Conservation (phyloP, 371 early-diverging fungal species). For the Mucor plumbeus region DNA sequence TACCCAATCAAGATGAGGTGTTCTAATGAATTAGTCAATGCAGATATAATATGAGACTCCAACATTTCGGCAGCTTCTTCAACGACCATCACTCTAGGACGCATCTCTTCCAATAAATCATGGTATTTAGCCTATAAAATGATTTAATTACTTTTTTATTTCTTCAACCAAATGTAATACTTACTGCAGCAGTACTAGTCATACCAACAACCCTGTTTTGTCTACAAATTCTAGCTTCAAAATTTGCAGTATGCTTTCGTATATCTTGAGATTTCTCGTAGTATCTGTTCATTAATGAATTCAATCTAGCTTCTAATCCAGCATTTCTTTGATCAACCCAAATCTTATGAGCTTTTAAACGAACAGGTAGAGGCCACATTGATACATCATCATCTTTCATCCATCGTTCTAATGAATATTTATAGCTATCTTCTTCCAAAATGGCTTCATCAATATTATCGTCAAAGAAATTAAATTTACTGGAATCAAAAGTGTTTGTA, state of each 20-base stretch:
- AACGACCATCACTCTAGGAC: conserved; percentile 62
- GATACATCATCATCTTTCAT: conserved; percentile 56
- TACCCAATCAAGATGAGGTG: conserved; percentile 76
- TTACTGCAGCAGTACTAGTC: conserved; percentile 77
- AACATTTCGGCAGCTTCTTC: conserved; percentile 82
- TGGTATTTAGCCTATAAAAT: conserved; percentile 63
- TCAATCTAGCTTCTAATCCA: conserved; percentile 33
- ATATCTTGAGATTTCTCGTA: conserved; percentile 49
- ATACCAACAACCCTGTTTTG: conserved; percentile 63
- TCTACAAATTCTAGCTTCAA: conserved; percentile 56
- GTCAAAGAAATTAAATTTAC: conserved; percentile 39
- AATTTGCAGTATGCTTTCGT: conserved; percentile 34
- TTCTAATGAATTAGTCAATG: conserved; percentile 59
- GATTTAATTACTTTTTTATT: background rate
- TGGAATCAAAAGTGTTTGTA: background rate
- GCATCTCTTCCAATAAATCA: conserved; percentile 53
- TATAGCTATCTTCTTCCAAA: conserved; percentile 3
- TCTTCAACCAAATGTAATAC: conserved; percentile 8
- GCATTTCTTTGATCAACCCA: conserved; percentile 57
- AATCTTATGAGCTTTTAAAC: conserved; percentile 56
- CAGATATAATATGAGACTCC: conserved; percentile 71
- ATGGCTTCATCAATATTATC: conserved; percentile 24
- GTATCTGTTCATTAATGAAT: conserved; percentile 42
- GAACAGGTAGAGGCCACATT: conserved; percentile 57
- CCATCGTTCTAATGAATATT: conserved; percentile 43